A percentile compares a stretch with the other conserved stretches of the same genome.
These are phyloP conservation scores for Paramyrothecium sp. DNA, from an alignment of 2,329 filamentous ascomycete genomes.

Conservation along the genomic window DNA sequence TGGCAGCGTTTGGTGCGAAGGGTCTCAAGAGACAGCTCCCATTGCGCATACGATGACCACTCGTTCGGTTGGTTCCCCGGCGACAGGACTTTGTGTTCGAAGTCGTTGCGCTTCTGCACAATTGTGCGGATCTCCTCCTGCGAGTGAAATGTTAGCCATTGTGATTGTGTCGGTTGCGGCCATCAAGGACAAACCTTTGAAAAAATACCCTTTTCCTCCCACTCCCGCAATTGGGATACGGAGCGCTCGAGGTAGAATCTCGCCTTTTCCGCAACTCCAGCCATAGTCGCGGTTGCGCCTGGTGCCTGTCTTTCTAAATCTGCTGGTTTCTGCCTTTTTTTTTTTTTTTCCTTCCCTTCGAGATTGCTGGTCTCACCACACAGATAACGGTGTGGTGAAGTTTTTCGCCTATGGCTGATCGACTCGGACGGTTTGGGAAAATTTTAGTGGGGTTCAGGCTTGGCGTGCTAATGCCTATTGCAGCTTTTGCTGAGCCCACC, in stretches of 20 bases:
- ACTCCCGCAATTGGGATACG: constrained; percentile 88
- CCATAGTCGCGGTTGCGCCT: constrained; percentile 51
- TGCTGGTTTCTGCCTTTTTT: too few relatives aligned
- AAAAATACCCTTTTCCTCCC: constrained; percentile 90
- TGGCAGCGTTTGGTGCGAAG: constrained; percentile 81
- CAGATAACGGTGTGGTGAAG: constrained; percentile 5
- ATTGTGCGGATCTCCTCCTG: constrained; percentile 89
- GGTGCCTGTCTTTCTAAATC: too few relatives aligned
- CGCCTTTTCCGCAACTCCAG: constrained; percentile 86
- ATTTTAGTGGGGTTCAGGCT: constrained; percentile 18
- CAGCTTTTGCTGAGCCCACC: neutral
- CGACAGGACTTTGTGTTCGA: constrained; percentile 86
- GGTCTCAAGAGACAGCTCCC: constrained; percentile 68
- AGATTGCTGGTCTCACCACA: too few relatives aligned
- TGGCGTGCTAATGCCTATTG: neutral
- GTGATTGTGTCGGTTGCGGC: neutral
- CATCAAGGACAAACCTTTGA: constrained; percentile 54
- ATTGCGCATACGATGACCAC: constrained; percentile 79
- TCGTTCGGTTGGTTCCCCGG: constrained; percentile 74
- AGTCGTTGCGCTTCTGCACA: constrained; percentile 85
- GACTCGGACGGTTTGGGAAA: constrained; percentile 12
- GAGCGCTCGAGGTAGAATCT: constrained; percentile 92
- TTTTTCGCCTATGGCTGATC: constrained; percentile 13
- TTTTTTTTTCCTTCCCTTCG: too few relatives aligned
- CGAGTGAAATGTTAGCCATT: constrained; percentile 3